Conservation (phyloP, 2,329 filamentous ascomycete genomes). For the Grosmannia clavigera region DNA sequence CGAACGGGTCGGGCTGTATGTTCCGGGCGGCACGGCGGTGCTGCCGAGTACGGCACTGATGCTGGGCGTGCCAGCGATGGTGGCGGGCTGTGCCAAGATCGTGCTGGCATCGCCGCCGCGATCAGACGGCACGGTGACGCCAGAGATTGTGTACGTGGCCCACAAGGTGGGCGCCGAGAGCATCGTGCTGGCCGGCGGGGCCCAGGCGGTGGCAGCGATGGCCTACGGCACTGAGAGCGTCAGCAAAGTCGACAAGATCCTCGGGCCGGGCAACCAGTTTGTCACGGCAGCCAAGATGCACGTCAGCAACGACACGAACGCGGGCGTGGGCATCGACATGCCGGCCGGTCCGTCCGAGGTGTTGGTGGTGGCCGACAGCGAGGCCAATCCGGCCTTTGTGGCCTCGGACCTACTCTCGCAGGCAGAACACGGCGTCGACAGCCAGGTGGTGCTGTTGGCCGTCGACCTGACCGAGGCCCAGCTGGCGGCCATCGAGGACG, state of each 20-base stretch:
- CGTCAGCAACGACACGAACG: slow-evolving; percentile 93
- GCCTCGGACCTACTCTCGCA: slow-evolving; percentile 87
- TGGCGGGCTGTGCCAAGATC: slow-evolving; percentile 91
- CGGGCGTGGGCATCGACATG: slow-evolving; percentile 95
- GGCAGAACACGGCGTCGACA: slow-evolving; percentile 93
- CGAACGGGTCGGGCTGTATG: slow-evolving; percentile 90
- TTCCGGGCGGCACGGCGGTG: slow-evolving; percentile 94
- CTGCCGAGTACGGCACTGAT: slow-evolving; percentile 93
- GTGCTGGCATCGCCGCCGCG: slow-evolving; percentile 87
- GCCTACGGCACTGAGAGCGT: slow-evolving; percentile 94
- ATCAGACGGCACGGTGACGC: slow-evolving; percentile 78
- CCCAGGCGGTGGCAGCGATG: slow-evolving; percentile 91
- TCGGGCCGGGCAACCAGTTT: slow-evolving; percentile 95
- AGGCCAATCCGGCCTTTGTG: slow-evolving; percentile 85
- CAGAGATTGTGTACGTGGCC: slow-evolving; percentile 93
- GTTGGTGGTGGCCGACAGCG: slow-evolving; percentile 83
- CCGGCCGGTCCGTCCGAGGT: slow-evolving; percentile 94
- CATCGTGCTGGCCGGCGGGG: slow-evolving; percentile 90
- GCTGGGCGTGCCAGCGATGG: slow-evolving; percentile 95
- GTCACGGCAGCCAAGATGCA: slow-evolving; percentile 98
- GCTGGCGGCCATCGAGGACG: slow-evolving; percentile 75
- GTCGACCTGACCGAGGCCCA: slow-evolving; percentile 63
- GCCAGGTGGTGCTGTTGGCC: slow-evolving; percentile 84
- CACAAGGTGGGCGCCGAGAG: slow-evolving; percentile 94
- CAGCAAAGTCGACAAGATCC: slow-evolving; percentile 95